Conservation (phyloP, 768 basidiomycete genomes). For the Russula brevipes region DNA sequence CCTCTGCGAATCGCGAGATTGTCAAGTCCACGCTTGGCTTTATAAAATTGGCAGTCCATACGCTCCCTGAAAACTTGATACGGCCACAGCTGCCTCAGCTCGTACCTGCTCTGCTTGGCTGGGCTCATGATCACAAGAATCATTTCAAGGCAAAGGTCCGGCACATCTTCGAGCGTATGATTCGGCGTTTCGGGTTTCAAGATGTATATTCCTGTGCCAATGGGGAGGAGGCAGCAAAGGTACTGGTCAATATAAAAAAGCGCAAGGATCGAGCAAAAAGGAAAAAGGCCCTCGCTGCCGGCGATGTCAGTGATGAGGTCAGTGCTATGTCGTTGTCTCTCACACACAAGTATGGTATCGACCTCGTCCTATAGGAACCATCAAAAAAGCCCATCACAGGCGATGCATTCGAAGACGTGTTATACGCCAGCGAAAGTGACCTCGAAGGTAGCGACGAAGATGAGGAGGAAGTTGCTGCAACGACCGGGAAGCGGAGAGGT, state of each 20-base stretch:
- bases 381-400: conserved; percentile 51
- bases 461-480: conserved; percentile 34
- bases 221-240: conserved; percentile 80
- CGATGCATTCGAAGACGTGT: conserved; percentile 93
- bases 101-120: conserved; percentile 78
- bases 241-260: conserved; percentile 92
- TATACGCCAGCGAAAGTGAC: conserved; percentile 96
- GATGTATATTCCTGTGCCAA: conserved; percentile 69
- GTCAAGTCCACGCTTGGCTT: conserved; percentile 96
- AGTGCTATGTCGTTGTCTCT: conserved; percentile 33
- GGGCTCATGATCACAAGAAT: conserved; percentile 98
- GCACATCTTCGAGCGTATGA: conserved; percentile 94
- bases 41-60: conserved; percentile 88
- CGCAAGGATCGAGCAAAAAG: conserved; percentile 90
- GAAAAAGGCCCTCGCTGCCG: conserved; percentile 58
- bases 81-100: conserved; percentile 71
- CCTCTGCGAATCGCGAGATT: conserved; percentile 94
- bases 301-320: conserved; percentile 54
- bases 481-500: conserved; percentile 37
- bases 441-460: conserved; percentile 68
- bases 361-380: conserved; percentile 28
- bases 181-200: conserved; percentile 85
- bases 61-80: conserved; percentile 65
- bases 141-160: conserved; percentile 97
- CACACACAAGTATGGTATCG: not conserved